A percentile compares a stretch with the other conserved stretches of the same genome.
Conservation (phyloP, 345 rosid species). For the Rhizophora apiculata region DNA sequence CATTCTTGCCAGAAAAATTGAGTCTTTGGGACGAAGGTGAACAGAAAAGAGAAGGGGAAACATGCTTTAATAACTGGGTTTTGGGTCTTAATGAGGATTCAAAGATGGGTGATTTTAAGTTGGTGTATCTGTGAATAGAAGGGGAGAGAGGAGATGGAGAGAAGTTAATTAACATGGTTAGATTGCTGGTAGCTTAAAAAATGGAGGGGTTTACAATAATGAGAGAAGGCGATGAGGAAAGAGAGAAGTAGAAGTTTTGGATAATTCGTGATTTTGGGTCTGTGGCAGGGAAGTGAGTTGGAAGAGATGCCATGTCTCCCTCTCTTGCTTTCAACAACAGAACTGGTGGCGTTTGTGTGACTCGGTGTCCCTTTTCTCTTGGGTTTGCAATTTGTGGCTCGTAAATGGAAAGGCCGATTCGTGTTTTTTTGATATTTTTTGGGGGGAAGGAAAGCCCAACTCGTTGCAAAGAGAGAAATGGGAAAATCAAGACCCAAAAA, state of each 20-base stretch:
- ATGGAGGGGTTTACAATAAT: conserved; percentile 13
- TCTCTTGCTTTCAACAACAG: conserved; percentile 15
- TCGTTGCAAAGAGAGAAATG: too few species aligned
- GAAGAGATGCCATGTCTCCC: conserved; percentile 20
- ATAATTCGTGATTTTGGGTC: conserved; percentile 38
- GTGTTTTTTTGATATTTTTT: too few species aligned
- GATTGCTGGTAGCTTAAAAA: conserved; percentile 4
- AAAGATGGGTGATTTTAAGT: conserved; percentile 36
- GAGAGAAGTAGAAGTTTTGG: conserved; percentile 12
- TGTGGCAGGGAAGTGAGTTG: conserved; percentile 54
- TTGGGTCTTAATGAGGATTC: conserved; percentile 43
- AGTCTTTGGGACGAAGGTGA: conserved; percentile 30
- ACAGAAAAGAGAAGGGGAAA: conserved; percentile 26
- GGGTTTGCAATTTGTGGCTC: too few species aligned
- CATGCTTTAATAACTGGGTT: conserved; percentile 50
- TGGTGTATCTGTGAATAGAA: conserved; percentile 33
- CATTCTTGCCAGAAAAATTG: conserved; percentile 32
- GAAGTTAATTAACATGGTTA: conserved; percentile 66
- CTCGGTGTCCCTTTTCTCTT: neutral
- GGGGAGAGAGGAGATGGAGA: conserved; percentile 43
- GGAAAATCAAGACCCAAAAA: too few species aligned
- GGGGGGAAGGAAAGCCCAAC: too few species aligned
- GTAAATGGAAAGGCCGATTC: too few species aligned
- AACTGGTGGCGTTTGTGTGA: neutral
- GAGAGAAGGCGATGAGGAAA: conserved; percentile 17